A percentile compares a stretch with the other conserved stretches of the same genome.
phyloP scores from a whole-genome alignment of 805 yeast species.

The Wickerhamomyces queroliae region DNA sequence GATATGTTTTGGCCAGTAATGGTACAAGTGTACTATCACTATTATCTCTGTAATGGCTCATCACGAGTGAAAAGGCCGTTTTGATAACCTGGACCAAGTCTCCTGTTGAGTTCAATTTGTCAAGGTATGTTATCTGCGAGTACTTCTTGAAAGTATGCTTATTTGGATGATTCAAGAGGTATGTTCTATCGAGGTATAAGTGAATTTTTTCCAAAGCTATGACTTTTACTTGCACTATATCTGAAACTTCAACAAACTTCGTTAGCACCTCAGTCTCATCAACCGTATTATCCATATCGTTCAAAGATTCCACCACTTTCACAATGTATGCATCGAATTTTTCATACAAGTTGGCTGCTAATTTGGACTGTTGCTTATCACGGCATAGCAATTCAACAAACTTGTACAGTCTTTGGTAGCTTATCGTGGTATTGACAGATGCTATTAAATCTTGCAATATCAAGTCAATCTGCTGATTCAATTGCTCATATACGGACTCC shows the following conservation, averaged over 20 bases:
- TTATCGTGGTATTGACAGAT: slow-evolving; percentile 2
- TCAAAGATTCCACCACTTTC: background rate
- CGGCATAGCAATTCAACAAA: slow-evolving; percentile 21
- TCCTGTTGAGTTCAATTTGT: background rate
- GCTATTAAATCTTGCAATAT: slow-evolving; percentile 1
- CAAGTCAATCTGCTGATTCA: slow-evolving; percentile 1
- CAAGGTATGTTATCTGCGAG: background rate
- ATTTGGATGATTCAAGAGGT: slow-evolving; percentile 19
- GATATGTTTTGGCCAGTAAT: background rate
- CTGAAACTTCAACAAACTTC: slow-evolving; percentile 6
- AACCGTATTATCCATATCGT: background rate
- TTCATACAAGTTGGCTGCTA: slow-evolving; percentile 9
- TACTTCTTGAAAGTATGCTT: slow-evolving; percentile 13
- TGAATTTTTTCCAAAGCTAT: slow-evolving; percentile 9
- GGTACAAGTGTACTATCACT: background rate
- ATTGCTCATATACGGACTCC: background rate
- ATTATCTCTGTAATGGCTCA: slow-evolving; percentile 3
- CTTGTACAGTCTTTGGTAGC: slow-evolving; percentile 14
- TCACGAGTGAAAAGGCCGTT: background rate
- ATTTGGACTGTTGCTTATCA: slow-evolving; percentile 14
- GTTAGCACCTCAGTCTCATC: slow-evolving; percentile 1
- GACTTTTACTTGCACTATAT: slow-evolving; percentile 4
- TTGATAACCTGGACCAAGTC: slow-evolving; percentile 5
- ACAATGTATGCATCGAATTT: slow-evolving; percentile 3
- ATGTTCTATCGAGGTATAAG: slow-evolving; percentile 20